Evolutionary conservation across 352 stramenopile species (phyloP).

Genomic region (Phytophthora idaei): DNA sequence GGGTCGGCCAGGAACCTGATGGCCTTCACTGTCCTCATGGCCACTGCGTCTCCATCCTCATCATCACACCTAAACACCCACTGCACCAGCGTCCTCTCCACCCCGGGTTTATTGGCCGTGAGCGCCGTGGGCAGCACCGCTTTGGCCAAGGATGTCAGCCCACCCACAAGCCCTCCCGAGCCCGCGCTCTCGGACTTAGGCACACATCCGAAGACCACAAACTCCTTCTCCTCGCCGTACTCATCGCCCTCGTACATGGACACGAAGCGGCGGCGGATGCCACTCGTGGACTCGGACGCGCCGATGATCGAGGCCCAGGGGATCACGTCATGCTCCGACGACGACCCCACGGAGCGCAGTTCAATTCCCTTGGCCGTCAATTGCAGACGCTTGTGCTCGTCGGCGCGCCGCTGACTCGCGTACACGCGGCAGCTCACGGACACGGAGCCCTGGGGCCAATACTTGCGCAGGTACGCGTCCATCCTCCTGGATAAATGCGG

Average conservation of each 20-base stretch:
- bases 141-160: slow-evolving; percentile 31
- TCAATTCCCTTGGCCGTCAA: slow-evolving; percentile 46
- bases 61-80: slow-evolving; percentile 55
- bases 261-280: slow-evolving; percentile 28
- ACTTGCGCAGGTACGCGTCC: slow-evolving; percentile 36
- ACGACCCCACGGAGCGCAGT: slow-evolving; percentile 23
- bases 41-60: slow-evolving; percentile 33
- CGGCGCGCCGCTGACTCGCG: slow-evolving; percentile 25
- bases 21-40: slow-evolving; percentile 39
- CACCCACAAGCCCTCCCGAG: slow-evolving; percentile 21
- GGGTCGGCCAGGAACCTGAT: slow-evolving; percentile 57
- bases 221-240: slow-evolving; percentile 34
- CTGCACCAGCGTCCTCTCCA: slow-evolving; percentile 42
- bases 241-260: slow-evolving; percentile 25
- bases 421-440: slow-evolving; percentile 38
- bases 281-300: slow-evolving; percentile 37
- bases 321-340: slow-evolving; percentile 35
- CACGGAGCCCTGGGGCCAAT: slow-evolving; percentile 31
- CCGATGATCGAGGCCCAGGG: slow-evolving; percentile 55
- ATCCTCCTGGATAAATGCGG: slow-evolving; percentile 10
- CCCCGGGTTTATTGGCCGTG: slow-evolving; percentile 22
- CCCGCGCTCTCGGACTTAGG: slow-evolving; percentile 20
- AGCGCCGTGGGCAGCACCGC: slow-evolving; percentile 29
- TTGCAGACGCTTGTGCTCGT: slow-evolving; percentile 38
- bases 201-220: slow-evolving; percentile 43